Evolutionary conservation across 805 yeast species (phyloP), one percentile per base, ranked within the genome.

Genomic region (Blastobotrys americana): DNA sequence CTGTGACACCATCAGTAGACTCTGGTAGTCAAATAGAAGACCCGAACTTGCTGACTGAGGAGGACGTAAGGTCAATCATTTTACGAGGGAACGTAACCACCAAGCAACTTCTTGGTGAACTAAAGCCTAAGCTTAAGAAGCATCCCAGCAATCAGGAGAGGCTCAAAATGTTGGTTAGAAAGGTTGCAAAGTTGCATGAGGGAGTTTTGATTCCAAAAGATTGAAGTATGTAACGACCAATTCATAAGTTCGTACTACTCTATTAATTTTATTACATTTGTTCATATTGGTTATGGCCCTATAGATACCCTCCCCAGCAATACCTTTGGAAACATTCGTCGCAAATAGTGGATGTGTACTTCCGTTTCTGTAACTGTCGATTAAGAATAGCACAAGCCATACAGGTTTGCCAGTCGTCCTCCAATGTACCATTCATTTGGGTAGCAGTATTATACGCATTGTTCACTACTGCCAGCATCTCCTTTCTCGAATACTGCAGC

Each of bases 381-480:
- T 86, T 82, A 45, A 88, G 69, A 41, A 85, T 76, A 3, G 96
- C 96, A 72, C 96, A 88, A 3, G 84, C 84, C 38, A 87, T 71
- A 68, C 96, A 88, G 3, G 79, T 72, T 33, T 75, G 69, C 82
- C 86, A 87, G 39, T 82, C 78, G 5, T 68, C 60, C 57, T 84
- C 95, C 19, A 80, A 60, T 5, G 95, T 82, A 31, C 77, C 68
- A 59, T 87, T 87, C 49, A 71, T 70, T 59, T 84, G 76, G 1
- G 90, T 70, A 18, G 84, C 73, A 9, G 78, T 74, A 56, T 84
- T 88, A 61, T 78, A 84, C 10, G 95, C 95, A 60, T 87, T 87
- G 55, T 71, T 65, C 46, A 87, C 76, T 69, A 85, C 74, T 0
- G 71, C 68, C 39, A 69, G 61, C 55, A 78, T 77, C 57, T 82